phyloP scores from a whole-genome alignment of 441 rosid species.

The Gossypium lobatum region DNA sequence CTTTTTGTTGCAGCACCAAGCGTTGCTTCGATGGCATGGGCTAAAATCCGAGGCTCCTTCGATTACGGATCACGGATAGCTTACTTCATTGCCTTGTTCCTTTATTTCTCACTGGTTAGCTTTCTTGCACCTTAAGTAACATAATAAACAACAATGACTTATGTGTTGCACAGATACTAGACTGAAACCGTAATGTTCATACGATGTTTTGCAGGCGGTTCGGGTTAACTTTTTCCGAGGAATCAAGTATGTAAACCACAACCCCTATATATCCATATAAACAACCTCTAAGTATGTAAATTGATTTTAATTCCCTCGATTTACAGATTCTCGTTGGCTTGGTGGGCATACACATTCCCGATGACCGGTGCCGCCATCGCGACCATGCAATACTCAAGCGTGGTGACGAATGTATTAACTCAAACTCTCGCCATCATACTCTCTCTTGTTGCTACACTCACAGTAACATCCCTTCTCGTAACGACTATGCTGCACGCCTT shows the following conservation, averaged over 20 bases:
- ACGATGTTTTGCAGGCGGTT: constrained; percentile 44
- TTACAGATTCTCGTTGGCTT: constrained; percentile 71
- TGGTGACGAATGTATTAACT: constrained; percentile 43
- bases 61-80: constrained; percentile 60
- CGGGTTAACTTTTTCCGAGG: constrained; percentile 77
- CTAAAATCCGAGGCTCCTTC: constrained; percentile 59
- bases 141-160: not conserved
- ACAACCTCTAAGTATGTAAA: not conserved
- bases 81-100: constrained; percentile 84
- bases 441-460: constrained; percentile 43
- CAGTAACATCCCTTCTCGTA: constrained; percentile 47
- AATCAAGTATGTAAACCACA: constrained; percentile 43
- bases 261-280: not conserved
- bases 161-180: not conserved
- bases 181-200: not conserved
- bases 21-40: constrained; percentile 88
- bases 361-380: constrained; percentile 84
- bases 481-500: constrained; percentile 66
- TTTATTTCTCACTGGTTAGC: constrained; percentile 65
- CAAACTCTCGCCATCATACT: constrained; percentile 40
- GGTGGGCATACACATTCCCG: constrained; percentile 97
- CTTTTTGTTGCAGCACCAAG: constrained; percentile 87
- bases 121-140: not conserved
- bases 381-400: constrained; percentile 61
- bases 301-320: not conserved